Conservation (phyloP, 495 filamentous ascomycete genomes). For the Lichenothelia convexa region DNA sequence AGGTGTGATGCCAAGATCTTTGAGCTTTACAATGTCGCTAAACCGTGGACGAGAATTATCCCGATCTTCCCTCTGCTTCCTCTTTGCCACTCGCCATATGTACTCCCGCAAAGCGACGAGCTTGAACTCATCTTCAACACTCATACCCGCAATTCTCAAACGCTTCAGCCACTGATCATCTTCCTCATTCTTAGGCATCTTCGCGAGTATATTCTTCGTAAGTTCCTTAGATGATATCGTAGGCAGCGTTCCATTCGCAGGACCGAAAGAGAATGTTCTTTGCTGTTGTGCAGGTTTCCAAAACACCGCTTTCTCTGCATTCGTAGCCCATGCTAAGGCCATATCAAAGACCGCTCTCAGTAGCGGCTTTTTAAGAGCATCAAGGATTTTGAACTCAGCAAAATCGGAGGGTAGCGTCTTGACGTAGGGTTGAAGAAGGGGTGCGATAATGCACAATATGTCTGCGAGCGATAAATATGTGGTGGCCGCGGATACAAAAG, state of each 20-base stretch:
- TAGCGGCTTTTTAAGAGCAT: conserved; percentile 70
- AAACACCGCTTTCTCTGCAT: conserved; percentile 60
- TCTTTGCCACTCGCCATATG: conserved; percentile 67
- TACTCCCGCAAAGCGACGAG: conserved; percentile 73
- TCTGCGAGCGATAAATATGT: conserved; percentile 69
- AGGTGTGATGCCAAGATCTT: conserved; percentile 51
- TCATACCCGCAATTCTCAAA: conserved; percentile 69
- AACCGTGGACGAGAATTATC: conserved; percentile 26
- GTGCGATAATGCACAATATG: conserved; percentile 60
- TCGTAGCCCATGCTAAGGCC: conserved; percentile 69
- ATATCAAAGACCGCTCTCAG: conserved; percentile 64
- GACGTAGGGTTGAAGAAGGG: conserved; percentile 65
- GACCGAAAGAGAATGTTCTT: conserved; percentile 45
- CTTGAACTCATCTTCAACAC: conserved; percentile 74
- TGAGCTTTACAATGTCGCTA: conserved; percentile 52
- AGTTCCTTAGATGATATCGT: conserved; percentile 28
- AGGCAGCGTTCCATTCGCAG: conserved; percentile 26
- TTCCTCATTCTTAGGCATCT: conserved; percentile 63
- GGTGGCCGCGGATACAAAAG: conserved; percentile 60
- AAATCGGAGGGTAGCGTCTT: conserved; percentile 44
- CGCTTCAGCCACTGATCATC: conserved; percentile 88
- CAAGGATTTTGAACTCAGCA: conserved; percentile 56
- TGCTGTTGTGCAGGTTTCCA: conserved; percentile 60
- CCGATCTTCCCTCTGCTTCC: conserved; percentile 39
- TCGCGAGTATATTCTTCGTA: conserved; percentile 27